These are phyloP conservation scores for Cardamine resedifolia DNA, from an alignment of 345 rosid species.

Conservation along the genomic window DNA sequence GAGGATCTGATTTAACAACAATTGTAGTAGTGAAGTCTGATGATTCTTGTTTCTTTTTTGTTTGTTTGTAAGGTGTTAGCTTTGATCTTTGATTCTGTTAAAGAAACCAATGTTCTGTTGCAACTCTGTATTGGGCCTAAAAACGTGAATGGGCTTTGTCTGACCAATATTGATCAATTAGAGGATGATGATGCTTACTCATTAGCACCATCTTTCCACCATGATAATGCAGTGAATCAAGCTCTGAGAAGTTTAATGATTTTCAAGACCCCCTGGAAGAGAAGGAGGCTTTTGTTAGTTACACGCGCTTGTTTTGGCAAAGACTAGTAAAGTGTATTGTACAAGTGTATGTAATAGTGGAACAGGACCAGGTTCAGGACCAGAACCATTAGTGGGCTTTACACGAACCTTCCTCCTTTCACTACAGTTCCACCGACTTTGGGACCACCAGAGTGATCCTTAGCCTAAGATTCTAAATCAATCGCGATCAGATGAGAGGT, in stretches of 20 bases:
- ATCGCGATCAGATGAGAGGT: constrained; percentile 11
- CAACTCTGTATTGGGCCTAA: neutral
- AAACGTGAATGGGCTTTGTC: neutral
- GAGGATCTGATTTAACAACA: constrained; percentile 35
- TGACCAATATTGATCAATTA: neutral
- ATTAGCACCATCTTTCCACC: neutral
- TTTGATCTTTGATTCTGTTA: constrained; percentile 12
- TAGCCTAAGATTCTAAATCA: constrained; percentile 18
- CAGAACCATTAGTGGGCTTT: constrained; percentile 5
- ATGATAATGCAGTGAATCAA: neutral
- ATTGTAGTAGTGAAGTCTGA: constrained; percentile 32
- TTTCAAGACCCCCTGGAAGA: neutral
- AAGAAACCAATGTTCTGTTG: constrained; percentile 1
- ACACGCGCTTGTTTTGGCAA: constrained; percentile 5
- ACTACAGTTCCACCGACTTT: constrained; percentile 17
- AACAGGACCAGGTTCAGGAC: constrained; percentile 26
- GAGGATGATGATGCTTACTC: neutral
- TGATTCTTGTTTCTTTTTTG: constrained; percentile 21
- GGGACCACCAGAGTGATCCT: constrained; percentile 8
- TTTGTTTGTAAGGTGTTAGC: neutral
- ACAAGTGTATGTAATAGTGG: constrained; percentile 18
- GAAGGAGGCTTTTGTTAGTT: neutral
- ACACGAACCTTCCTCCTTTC: constrained; percentile 15
- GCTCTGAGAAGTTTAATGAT: neutral
- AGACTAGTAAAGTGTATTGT: neutral